phyloP scores from a whole-genome alignment of 2,329 filamentous ascomycete genomes.

The Calonectria crousiana region DNA sequence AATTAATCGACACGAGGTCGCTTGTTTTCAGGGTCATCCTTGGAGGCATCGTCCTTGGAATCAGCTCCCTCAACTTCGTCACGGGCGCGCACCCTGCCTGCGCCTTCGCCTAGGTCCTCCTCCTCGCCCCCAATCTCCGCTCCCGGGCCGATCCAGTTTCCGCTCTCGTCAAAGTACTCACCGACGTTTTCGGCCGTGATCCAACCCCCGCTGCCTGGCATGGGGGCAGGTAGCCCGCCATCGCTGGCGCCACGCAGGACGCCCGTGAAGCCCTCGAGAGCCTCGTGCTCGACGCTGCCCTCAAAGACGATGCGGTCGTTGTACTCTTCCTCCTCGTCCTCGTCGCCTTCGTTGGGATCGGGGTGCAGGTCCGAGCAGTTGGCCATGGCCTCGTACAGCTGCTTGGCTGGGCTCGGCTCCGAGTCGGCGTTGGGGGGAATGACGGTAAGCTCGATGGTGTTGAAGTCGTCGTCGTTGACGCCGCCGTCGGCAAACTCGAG shows the following conservation, averaged over 20 bases:
- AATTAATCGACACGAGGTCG: conserved; percentile 59
- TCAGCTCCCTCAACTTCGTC: conserved; percentile 66
- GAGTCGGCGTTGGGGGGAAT: conserved; percentile 59
- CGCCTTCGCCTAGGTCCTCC: conserved; percentile 72
- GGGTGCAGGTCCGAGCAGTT: conserved; percentile 82
- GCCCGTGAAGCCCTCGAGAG: conserved; percentile 68
- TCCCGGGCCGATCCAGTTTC: conserved; percentile 75
- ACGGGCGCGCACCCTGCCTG: conserved; percentile 66
- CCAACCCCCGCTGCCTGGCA: conserved; percentile 83
- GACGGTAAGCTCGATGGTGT: conserved; percentile 76
- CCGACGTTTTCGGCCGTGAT: conserved; percentile 93
- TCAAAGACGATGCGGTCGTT: conserved; percentile 70
- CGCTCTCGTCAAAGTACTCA: conserved; percentile 84
- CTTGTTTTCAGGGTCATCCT: conserved; percentile 60
- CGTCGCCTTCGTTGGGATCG: conserved; percentile 71
- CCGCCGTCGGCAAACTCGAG: conserved; percentile 72
- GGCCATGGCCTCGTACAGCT: conserved; percentile 78
- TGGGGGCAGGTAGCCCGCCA: conserved; percentile 71
- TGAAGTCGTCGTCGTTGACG: conserved; percentile 72
- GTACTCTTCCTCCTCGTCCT: conserved; percentile 68
- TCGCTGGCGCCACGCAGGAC: conserved; percentile 62
- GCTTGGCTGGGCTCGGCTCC: conserved; percentile 41
- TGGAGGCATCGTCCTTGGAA: conserved; percentile 55
- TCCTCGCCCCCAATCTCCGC: conserved; percentile 55
- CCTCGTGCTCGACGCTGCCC: conserved; percentile 60